phyloP scores from a whole-genome alignment of 768 basidiomycete genomes.

The Paxillus rubicundulus region DNA sequence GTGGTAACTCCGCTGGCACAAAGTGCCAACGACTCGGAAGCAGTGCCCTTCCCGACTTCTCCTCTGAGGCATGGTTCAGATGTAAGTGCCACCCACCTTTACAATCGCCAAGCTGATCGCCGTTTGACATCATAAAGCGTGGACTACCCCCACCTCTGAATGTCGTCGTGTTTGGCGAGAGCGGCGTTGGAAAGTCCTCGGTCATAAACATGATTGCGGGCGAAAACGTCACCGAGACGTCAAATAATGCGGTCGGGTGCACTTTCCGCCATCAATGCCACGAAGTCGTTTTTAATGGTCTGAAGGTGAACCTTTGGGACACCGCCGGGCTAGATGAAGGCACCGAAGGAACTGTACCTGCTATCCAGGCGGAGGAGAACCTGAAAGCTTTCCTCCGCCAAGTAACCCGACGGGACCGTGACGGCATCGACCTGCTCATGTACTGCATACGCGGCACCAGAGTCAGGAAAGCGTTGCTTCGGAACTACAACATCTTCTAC shows the following conservation, averaged over 20 bases:
- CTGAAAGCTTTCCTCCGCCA: conserved; percentile 34
- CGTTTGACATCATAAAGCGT: conserved; percentile 6
- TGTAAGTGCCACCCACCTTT: conserved; percentile 5
- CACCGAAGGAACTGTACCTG: conserved; percentile 25
- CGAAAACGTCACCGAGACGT: conserved; percentile 24
- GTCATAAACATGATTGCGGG: conserved; percentile 40
- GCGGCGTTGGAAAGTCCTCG: conserved; percentile 40
- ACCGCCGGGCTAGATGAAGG: conserved; percentile 34
- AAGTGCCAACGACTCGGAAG: conserved; percentile 14
- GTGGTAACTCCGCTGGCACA: conserved; percentile 2
- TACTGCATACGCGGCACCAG: conserved; percentile 37
- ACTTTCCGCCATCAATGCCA: conserved; percentile 32
- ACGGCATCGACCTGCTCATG: conserved; percentile 31
- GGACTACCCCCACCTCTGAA: conserved; percentile 22
- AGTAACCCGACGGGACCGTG: conserved; percentile 22
- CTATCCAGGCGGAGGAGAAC: conserved; percentile 20
- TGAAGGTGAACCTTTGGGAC: conserved; percentile 28
- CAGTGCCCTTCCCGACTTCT: conserved; percentile 4
- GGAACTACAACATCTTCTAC: conserved; percentile 32
- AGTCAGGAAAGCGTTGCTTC: conserved; percentile 23
- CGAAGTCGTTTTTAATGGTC: conserved; percentile 15
- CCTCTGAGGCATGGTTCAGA: conserved; percentile 3
- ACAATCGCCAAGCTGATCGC: not conserved
- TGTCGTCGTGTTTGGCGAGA: conserved; percentile 41
- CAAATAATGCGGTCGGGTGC: conserved; percentile 32